phyloP scores from a whole-genome alignment of 371 early-diverging fungal genomes.

The Syncephalis fuscata region DNA sequence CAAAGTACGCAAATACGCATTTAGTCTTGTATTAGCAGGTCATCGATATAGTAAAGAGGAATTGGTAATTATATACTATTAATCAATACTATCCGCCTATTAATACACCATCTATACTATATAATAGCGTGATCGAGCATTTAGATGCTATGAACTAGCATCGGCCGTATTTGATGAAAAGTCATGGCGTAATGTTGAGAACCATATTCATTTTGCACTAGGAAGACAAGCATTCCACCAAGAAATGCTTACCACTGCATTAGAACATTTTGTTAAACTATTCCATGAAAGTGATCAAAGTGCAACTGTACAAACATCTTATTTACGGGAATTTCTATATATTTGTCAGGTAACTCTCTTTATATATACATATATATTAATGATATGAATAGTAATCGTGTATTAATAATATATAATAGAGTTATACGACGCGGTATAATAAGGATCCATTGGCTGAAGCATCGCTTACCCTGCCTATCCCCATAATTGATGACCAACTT shows the following conservation, averaged over 20 bases:
- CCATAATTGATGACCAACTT: constrained; percentile 21
- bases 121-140: constrained; percentile 50
- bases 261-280: constrained; percentile 43
- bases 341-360: constrained; percentile 37
- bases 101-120: not conserved
- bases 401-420: too few relatives aligned
- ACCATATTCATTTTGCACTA: constrained; percentile 72
- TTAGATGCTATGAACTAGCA: constrained; percentile 50
- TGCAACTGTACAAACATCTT: constrained; percentile 45
- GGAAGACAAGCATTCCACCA: constrained; percentile 56
- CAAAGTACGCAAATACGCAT: constrained; percentile 68
- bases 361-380: not conserved
- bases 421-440: not conserved
- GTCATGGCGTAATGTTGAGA: constrained; percentile 65
- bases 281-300: constrained; percentile 44
- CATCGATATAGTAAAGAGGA: constrained; percentile 59
- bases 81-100: too few relatives aligned
- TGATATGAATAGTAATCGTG: not conserved
- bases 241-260: constrained; percentile 32
- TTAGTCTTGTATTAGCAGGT: constrained; percentile 75
- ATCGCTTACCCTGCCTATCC: constrained; percentile 21
- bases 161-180: constrained; percentile 35
- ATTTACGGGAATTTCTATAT: constrained; percentile 58
- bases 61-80: constrained; percentile 28
- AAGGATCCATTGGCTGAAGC: constrained; percentile 16